Evolutionary conservation across 2,329 filamentous ascomycete species (phyloP), one percentile per base, ranked within the genome.

Genomic region (Cladophialophora carrionii): DNA sequence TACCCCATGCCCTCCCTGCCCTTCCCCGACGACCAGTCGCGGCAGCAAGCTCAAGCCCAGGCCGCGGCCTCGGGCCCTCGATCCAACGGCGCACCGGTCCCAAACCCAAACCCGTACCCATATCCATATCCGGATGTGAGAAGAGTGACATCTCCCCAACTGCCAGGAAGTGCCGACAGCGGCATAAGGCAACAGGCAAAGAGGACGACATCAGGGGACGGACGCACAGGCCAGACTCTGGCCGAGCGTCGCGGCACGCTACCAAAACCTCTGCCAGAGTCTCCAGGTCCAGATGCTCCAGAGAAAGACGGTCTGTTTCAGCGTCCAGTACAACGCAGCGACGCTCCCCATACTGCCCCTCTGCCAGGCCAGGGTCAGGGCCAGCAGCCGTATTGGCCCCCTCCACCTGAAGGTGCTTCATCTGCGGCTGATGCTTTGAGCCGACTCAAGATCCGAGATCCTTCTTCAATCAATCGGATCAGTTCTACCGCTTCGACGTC

Each of bases 401-500:
- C 84, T 54, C 83, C 83, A 7, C 78, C 76, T 62, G 56, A 60
- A 12, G 17, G 20, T 31, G 71, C 70, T 24, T 70, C 73, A 7
- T 67, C 71, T 24, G 70, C 66, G 68, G 41, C 59, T 2, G 67
- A 68, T 32, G 69, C 67, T 37, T 67, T 71, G 20, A 72, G 72
- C 46, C 77, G 78, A 29, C 75, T 87, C 62, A 81, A 82, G 56
- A 80, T 85, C 32, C 81, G 83, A 17, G 83, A 83, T 62, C 80
- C 81, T 9, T 77, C 75, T 31, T 82, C 83, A 1, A 82, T 88
- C 67, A 88, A 87, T 71, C 81, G 87, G 34, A 80, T 89, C 68
- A 86, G 84, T 72, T 97, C 94, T 2, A 96, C 91, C 7, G 92
- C 94, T 14, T 98, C 95, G 0, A 96, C 88, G 12, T 96, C 93